Conservation (phyloP, 1,284 basidiomycete genomes). For the Sanguinoderma infundibulare region DNA sequence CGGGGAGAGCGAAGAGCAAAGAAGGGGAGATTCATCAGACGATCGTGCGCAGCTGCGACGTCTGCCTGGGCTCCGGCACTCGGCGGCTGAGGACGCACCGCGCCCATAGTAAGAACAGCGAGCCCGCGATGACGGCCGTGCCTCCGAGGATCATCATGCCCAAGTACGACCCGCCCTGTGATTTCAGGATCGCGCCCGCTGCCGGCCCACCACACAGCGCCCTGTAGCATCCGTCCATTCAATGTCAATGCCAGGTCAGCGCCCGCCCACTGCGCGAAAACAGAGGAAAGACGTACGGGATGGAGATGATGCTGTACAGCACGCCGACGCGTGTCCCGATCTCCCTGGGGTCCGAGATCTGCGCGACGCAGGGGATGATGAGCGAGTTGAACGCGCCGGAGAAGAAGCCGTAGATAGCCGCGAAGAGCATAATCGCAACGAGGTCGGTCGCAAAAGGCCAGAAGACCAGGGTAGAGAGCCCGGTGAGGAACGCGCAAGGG, state of each 20-base stretch:
- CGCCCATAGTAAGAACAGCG: slow-evolving; percentile 54
- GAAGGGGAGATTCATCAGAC: neutral
- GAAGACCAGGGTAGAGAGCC: slow-evolving; percentile 56
- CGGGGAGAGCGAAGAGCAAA: neutral
- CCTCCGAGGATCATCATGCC: slow-evolving; percentile 64
- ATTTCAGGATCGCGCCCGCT: slow-evolving; percentile 56
- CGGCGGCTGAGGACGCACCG: slow-evolving; percentile 46
- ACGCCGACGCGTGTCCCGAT: slow-evolving; percentile 65
- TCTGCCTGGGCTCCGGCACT: neutral
- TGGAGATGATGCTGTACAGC: slow-evolving; percentile 62
- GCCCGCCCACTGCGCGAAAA: neutral
- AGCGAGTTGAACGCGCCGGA: slow-evolving; percentile 40
- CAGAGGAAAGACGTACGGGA: slow-evolving; percentile 55
- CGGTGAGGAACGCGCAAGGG: slow-evolving; percentile 62
- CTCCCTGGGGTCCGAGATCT: slow-evolving; percentile 51
- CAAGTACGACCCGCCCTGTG: slow-evolving; percentile 49
- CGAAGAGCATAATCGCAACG: slow-evolving; percentile 52
- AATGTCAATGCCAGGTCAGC: neutral
- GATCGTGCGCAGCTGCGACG: neutral
- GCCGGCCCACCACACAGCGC: slow-evolving; percentile 63
- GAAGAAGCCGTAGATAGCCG: slow-evolving; percentile 56
- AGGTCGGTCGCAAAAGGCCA: slow-evolving; percentile 52
- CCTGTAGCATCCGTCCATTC: slow-evolving; percentile 36
- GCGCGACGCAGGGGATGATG: slow-evolving; percentile 37
- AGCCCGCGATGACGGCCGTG: slow-evolving; percentile 56